phyloP scores from a whole-genome alignment of 1,284 basidiomycete genomes.

The Termitomyces sp. region DNA sequence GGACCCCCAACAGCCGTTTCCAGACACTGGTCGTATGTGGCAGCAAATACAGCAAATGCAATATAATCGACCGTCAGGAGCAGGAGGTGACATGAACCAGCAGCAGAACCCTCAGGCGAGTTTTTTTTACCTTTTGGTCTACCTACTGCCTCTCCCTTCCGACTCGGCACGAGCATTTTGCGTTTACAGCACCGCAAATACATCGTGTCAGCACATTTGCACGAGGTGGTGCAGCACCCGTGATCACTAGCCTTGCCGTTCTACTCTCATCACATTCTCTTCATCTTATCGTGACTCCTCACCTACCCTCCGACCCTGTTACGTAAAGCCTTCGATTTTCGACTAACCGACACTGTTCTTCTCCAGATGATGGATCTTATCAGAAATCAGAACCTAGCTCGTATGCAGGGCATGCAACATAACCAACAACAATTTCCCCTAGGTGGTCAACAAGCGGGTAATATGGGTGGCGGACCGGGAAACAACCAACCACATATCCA shows the following conservation, averaged over 20 bases:
- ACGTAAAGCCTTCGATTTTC: slow-evolving; percentile 16
- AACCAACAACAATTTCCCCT: slow-evolving; percentile 42
- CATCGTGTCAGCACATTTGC: slow-evolving; percentile 8
- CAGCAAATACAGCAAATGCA: slow-evolving; percentile 49
- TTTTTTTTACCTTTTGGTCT: slow-evolving; percentile 18
- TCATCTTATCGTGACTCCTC: slow-evolving; percentile 17
- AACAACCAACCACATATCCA: slow-evolving; percentile 14
- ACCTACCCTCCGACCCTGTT: slow-evolving; percentile 14
- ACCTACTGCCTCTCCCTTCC: slow-evolving; percentile 14
- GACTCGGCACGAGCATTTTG: slow-evolving; percentile 12
- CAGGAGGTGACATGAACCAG: slow-evolving; percentile 37
- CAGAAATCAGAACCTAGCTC: slow-evolving; percentile 36
- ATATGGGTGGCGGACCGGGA: slow-evolving; percentile 19
- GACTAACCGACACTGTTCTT: slow-evolving; percentile 14
- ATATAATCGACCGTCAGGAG: slow-evolving; percentile 38
- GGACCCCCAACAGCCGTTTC: slow-evolving; percentile 36
- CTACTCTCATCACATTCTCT: slow-evolving; percentile 4
- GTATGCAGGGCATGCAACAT: slow-evolving; percentile 32
- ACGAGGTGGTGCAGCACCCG: slow-evolving; percentile 9
- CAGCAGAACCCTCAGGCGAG: slow-evolving; percentile 39
- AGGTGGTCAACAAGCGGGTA: slow-evolving; percentile 27
- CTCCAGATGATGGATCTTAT: slow-evolving; percentile 46
- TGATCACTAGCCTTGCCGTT: slow-evolving; percentile 9
- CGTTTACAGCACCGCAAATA: slow-evolving; percentile 6
- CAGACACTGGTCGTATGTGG: slow-evolving; percentile 51